phyloP scores from a whole-genome alignment of 2,329 filamentous ascomycete genomes.

The Allantophomopsis cytisporea region DNA sequence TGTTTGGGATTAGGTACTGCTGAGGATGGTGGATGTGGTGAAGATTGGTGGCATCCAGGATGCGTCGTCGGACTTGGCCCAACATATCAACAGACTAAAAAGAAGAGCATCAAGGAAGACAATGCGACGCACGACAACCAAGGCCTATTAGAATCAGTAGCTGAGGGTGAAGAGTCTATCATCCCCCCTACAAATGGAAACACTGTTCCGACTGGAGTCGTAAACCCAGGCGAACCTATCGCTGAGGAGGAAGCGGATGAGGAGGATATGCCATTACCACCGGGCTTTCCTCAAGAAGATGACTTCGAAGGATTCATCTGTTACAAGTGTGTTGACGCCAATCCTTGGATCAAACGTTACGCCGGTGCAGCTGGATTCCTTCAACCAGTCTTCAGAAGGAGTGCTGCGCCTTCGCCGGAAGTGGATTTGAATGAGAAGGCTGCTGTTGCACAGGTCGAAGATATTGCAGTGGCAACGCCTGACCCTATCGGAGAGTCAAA shows the following conservation, averaged over 20 bases:
- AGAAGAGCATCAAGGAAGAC: slow-evolving; percentile 21
- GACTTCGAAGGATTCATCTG: slow-evolving; percentile 85
- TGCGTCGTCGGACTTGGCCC: slow-evolving; percentile 74
- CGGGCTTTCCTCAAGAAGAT: slow-evolving; percentile 80
- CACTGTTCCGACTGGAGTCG: neutral
- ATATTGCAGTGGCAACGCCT: neutral
- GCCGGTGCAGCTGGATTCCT: slow-evolving; percentile 72
- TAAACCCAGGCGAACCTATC: slow-evolving; percentile 11
- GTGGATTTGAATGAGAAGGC: slow-evolving; percentile 12
- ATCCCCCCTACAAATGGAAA: slow-evolving; percentile 19
- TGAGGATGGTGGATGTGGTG: slow-evolving; percentile 79
- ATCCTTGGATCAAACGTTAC: slow-evolving; percentile 87
- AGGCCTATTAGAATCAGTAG: slow-evolving; percentile 30
- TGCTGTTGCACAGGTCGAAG: slow-evolving; percentile 5
- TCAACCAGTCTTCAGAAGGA: slow-evolving; percentile 45
- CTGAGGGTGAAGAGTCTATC: slow-evolving; percentile 29
- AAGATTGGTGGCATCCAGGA: slow-evolving; percentile 96
- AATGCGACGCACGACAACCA: slow-evolving; percentile 14
- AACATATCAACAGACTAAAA: slow-evolving; percentile 47
- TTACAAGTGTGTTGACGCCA: slow-evolving; percentile 80
- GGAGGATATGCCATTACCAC: slow-evolving; percentile 56
- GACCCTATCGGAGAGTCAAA: neutral
- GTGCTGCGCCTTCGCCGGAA: slow-evolving; percentile 15
- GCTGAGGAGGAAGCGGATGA: slow-evolving; percentile 30
- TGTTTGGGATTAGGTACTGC: slow-evolving; percentile 73